Evolutionary conservation across 495 filamentous ascomycete species (phyloP), one percentile per base, ranked within the genome.

Genomic region (Aspergillus mulundensis): DNA sequence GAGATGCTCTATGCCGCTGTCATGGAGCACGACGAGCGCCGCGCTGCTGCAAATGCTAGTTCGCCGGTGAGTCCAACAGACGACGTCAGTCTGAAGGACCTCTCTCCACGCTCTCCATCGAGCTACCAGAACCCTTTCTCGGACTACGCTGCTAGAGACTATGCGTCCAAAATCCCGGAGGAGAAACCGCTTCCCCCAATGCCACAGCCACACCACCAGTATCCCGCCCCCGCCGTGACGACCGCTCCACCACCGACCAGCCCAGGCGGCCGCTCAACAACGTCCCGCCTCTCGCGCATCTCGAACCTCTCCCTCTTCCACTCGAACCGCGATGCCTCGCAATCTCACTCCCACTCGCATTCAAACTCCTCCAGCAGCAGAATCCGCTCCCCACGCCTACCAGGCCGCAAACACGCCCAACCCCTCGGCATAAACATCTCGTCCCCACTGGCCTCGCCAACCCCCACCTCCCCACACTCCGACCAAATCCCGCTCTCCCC

Each of bases 1-100:
- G 90, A 94, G 66, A 85, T 89, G 68, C 83, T 97, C 62, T 97
- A 97, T 66, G 89, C 84, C 47, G 87, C 91, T 42, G 91, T 96
- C 57, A 87, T 95, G 88, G 89, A 89, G 71, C 87, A 93, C 49
- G 90, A 95, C 70, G 85, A 83, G 36, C 82, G 83, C 46, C 87
- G 88, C 70, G 74, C 82, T 51, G 72, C 73, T 70, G 74, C 82
- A 50, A 71, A 72, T 1, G 28, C 72, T 1, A 21, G 38, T 12
- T 43, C 39, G 6, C 39, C 50, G 11, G 43, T 34, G 3, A 44
- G 25, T 30, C 46, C 19, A 3, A 18, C 19, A 8, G 53, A 51
- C 8, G 46, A 45, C 23, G 32, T 50, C 30, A 24, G 21, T 18
- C 12, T 50, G 25, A 16, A 59, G 41, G 50, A 53, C 0, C 18